These are phyloP conservation scores for Fabrea salina DNA, from an alignment of 169 alveolate genomes.

Conservation along the genomic window DNA sequence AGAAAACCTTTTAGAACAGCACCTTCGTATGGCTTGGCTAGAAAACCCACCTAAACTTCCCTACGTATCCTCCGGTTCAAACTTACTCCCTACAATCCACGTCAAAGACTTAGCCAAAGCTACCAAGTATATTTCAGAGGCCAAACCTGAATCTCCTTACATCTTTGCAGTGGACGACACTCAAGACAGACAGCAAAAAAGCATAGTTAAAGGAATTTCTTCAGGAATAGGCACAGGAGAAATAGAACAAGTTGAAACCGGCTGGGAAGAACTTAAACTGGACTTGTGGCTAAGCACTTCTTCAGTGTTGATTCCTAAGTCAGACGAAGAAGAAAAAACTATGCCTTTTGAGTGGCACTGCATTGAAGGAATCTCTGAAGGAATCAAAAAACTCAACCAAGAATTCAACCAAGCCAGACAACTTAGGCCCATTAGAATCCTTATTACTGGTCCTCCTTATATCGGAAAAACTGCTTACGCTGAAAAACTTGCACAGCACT, in stretches of 20 bases:
- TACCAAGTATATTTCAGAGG: conserved; percentile 66
- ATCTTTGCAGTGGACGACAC: conserved; percentile 84
- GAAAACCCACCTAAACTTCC: conserved; percentile 59
- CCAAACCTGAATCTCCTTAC: conserved; percentile 66
- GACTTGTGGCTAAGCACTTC: conserved; percentile 61
- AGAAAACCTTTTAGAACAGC: conserved; percentile 74
- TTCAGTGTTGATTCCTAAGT: conserved; percentile 63
- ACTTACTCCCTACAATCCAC: conserved; percentile 86
- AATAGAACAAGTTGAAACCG: conserved; percentile 44
- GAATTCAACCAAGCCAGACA: conserved; percentile 80
- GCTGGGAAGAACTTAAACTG: conserved; percentile 36
- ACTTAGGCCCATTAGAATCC: conserved; percentile 73
- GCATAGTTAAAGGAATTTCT: conserved; percentile 71
- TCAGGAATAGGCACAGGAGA: conserved; percentile 81
- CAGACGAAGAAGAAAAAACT: conserved; percentile 64
- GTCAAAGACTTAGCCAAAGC: conserved; percentile 80
- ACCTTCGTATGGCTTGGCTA: conserved; percentile 77
- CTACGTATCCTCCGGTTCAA: conserved; percentile 74
- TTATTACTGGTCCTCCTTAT: conserved; percentile 87
- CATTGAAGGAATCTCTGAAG: conserved; percentile 72
- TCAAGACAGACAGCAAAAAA: conserved; percentile 65
- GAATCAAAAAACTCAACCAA: conserved; percentile 64
- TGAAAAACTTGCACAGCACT: conserved; percentile 68
- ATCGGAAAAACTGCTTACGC: conserved; percentile 80
- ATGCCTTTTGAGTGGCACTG: conserved; percentile 83